Evolutionary conservation across 2,329 filamentous ascomycete species (phyloP).

Genomic region (Aspergillaceae sp.): DNA sequence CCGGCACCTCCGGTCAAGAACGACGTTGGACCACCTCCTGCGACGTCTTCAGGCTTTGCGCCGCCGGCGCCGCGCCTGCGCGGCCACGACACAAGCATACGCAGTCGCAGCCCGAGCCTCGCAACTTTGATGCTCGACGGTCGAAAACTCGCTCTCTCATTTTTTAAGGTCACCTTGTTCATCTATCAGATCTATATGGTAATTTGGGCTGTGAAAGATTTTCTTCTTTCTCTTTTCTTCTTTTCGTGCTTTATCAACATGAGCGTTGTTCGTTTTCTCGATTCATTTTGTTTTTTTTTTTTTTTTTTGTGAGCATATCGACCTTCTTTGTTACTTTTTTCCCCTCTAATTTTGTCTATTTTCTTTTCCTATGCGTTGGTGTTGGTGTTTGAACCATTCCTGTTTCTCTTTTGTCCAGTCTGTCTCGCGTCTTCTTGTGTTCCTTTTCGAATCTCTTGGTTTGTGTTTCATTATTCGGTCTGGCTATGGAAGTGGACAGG

Average conservation of each 20-base stretch:
- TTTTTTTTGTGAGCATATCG: background rate
- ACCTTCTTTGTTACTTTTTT: background rate
- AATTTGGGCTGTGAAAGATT: slow-evolving; percentile 1
- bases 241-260: slow-evolving; percentile 6
- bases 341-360: slow-evolving; percentile 1
- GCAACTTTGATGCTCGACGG: slow-evolving; percentile 27
- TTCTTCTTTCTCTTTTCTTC: slow-evolving; percentile 6
- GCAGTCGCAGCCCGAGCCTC: slow-evolving; percentile 31
- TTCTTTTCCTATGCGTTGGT: slow-evolving; percentile 4
- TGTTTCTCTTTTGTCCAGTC: background rate
- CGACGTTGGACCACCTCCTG: slow-evolving; percentile 13
- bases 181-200: slow-evolving; percentile 9
- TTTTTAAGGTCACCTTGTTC: slow-evolving; percentile 25
- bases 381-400: slow-evolving; percentile 13
- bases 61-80: slow-evolving; percentile 22
- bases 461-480: slow-evolving; percentile 7
- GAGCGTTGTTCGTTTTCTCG: slow-evolving; percentile 2
- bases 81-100: slow-evolving; percentile 33
- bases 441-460: background rate
- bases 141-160: slow-evolving; percentile 36
- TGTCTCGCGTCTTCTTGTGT: background rate
- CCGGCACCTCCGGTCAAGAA: slow-evolving; percentile 19
- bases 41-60: slow-evolving; percentile 8
- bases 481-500: slow-evolving; percentile 1
- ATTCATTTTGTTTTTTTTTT: background rate